Evolutionary conservation across 768 basidiomycete genomes (phyloP), one percentile per base, ranked within the genome.

Genomic region (Boletus rubescentipes): DNA sequence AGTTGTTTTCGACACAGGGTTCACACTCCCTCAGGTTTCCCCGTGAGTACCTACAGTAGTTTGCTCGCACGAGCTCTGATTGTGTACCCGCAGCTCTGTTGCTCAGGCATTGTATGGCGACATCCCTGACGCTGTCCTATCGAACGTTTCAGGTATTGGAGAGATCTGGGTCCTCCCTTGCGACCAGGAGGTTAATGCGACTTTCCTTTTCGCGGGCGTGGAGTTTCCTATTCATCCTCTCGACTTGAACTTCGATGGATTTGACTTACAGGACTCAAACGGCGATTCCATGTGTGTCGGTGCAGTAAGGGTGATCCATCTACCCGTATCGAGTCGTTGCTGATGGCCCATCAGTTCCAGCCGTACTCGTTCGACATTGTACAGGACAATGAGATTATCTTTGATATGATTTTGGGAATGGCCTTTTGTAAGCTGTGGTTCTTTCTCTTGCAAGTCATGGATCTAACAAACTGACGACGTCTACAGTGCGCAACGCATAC

Each of bases 361-460:
- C 87, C 87, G 7, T 79, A 82, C 39, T 77, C 79, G 9, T 81
- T 77, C 43, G 73, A 78, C 45, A 73, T 78, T 29, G 74, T 67
- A 29, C 14, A 51, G 2, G 29, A 23, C 0, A 39, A 40, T 9
- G 35, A 53, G 1, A 49, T 59, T 26, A 14, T 52, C 37, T 89
- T 77, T 57, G 87, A 89, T 62, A 78, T 85, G 66, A 79, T 89
- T 41, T 73, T 89, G 41, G 88, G 88, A 51, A 89, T 89, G 85
- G 77, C 81, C 9, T 89, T 88, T 72, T 68, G 86, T 86, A 59
- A 62, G 83, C 75, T 8, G 23, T 48, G 0, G 1, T 14, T 20
- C 59, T 60, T 16, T 26, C 43, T 36, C 39, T 42, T 38, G 35
- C 46, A 26, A 20, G 26, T 36, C 36, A 10, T 34, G 30, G 16